Base-by-base conservation (phyloP, 441 rosid genomes). In the Erodium trifolium region DNA sequence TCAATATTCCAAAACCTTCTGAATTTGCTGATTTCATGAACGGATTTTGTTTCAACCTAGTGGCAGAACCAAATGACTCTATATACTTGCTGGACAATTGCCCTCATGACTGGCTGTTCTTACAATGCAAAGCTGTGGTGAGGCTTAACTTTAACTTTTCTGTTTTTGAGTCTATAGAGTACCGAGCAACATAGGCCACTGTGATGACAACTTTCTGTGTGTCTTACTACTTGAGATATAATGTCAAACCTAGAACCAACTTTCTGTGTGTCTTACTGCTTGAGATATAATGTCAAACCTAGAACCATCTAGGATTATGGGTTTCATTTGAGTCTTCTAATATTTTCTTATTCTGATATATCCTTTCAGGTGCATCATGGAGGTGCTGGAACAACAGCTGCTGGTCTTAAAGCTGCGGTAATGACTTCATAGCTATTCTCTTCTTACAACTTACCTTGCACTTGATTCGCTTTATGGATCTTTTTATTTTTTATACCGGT, bases 371-470 rank as follows among this genome's bases (percentile, higher is more conserved):
- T 94, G 78, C 99, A 91, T 83, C 99, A 92, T 67, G 99, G 99
- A 69, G 98, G 99, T 78, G 98, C 98, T 71, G 98, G 98, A 69
- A 94, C 99, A 71, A 90, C 98, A 9, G 98, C 99, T 78, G 98
- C 99, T 62, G 96, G 98, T 78, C 96, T 94, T 70, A 90, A 80
- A 87, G 96, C 99, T 69, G 88, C 96, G 18, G 99, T 94, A 87
- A 81, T 70, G 49, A 3, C 70, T 29, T 66, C 1, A 45, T 17
- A 6, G 4, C 51, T 67, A 69, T n/a, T 64, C 71, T 13, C 63
- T 5, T 23, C 14, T 76, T 70, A 13, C 69, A 57, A 45, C 59
- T 70, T 34, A 43, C 9, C 70, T 73, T 69, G 64, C 45, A 18
- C 41, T 31, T 71, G 27, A 57, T 17, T 18, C 68, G 70, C 27